Evolutionary conservation across 2,329 filamentous ascomycete species (phyloP).

Genomic region (Tolypocladium nubicola): DNA sequence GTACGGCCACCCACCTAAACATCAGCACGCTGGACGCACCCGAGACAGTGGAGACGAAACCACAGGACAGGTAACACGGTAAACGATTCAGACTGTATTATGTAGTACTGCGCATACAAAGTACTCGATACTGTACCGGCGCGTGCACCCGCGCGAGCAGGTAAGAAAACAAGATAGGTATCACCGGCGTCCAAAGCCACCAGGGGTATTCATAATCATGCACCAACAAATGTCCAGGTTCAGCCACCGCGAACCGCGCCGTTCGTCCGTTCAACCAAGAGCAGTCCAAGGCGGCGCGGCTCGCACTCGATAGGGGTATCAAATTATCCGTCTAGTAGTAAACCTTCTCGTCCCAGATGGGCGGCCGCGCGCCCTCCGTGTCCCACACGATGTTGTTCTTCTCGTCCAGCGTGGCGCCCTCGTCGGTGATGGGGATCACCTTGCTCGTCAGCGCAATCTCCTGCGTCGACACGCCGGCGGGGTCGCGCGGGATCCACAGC

Average conservation of each 20-base stretch:
- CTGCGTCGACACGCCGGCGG: slow-evolving; percentile 57
- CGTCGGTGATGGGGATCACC: slow-evolving; percentile 62
- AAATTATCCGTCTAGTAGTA: slow-evolving; percentile 23
- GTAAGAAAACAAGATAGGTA: not conserved
- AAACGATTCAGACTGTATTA: not conserved
- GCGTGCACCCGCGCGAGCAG: not conserved
- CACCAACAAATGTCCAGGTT: not conserved
- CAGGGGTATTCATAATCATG: not conserved
- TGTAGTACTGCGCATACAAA: not conserved
- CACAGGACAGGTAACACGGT: no score
- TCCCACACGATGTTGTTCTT: slow-evolving; percentile 41
- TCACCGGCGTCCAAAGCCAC: not conserved
- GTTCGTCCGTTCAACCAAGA: not conserved
- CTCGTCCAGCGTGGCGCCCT: slow-evolving; percentile 58
- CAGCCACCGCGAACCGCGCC: not conserved
- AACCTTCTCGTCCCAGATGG: slow-evolving; percentile 33
- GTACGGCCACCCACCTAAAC: no score
- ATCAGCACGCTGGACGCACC: no score
- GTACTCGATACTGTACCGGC: not conserved
- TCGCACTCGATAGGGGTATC: not conserved
- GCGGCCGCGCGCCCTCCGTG: slow-evolving; percentile 27
- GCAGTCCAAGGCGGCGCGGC: not conserved
- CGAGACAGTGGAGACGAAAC: not conserved
- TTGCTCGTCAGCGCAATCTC: slow-evolving; percentile 58
- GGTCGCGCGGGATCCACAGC: slow-evolving; percentile 69